Conservation (phyloP, 192 early-diverging fungal species). For the Oehlia diaphana region DNA sequence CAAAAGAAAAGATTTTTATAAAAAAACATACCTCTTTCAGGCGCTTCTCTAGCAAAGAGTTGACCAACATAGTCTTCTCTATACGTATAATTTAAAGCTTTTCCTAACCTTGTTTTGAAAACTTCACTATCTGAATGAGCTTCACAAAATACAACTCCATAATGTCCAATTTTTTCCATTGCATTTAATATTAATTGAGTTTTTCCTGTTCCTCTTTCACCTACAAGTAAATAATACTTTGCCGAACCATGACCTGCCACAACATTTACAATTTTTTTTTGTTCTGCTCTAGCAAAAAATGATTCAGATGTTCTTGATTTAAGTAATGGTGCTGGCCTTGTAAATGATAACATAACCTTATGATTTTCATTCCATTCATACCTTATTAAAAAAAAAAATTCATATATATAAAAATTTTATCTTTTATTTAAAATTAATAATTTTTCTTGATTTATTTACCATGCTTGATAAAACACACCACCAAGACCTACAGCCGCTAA, state of each 20-base stretch:
- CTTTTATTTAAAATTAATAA: background rate
- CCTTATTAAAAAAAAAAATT: constrained; percentile 1
- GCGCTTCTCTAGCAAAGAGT: constrained; percentile 29
- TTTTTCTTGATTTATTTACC: background rate
- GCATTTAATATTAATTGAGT: constrained; percentile 30
- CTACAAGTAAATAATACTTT: constrained; percentile 30
- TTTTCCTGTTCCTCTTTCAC: constrained; percentile 30
- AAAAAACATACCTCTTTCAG: constrained; percentile 22
- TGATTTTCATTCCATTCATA: constrained; percentile 31
- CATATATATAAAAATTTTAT: background rate
- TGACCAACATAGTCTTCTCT: constrained; percentile 31
- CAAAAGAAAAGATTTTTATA: background rate
- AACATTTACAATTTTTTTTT: background rate
- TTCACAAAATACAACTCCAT: constrained; percentile 23
- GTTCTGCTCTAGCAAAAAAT: constrained; percentile 13
- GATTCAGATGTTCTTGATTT: background rate
- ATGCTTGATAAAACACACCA: constrained; percentile 25
- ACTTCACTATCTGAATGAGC: constrained; percentile 32
- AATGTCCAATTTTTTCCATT: constrained; percentile 27
- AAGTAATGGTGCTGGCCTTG: constrained; percentile 7
- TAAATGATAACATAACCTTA: constrained; percentile 20
- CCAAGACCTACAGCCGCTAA: constrained; percentile 29
- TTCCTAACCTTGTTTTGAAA: constrained; percentile 27
- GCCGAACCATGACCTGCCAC: background rate
- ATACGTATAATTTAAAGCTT: constrained; percentile 25